Percentiles rank a stretch among this genome's conserved stretches.
Evolutionary conservation across 2,329 filamentous ascomycete genomes (phyloP).

Genomic region (Aureobasidium sp.): DNA sequence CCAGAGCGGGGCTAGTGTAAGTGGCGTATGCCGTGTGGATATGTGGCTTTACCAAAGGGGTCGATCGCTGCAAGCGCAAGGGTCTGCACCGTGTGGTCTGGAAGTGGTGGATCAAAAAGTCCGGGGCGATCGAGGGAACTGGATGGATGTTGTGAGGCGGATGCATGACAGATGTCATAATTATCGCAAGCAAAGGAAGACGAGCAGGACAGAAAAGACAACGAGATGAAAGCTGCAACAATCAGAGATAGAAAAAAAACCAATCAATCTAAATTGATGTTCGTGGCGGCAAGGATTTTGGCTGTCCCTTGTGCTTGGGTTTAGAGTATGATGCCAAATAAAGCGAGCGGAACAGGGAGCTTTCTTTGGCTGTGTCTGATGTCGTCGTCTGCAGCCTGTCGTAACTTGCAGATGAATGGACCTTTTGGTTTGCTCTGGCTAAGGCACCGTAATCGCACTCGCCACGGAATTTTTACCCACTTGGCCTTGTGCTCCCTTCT

Average conservation of each 20-base stretch:
- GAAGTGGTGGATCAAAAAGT: not conserved
- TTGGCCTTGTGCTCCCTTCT: constrained; percentile 1
- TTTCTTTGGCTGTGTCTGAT: not conserved
- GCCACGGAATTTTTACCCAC: not conserved
- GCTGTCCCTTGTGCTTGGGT: not conserved
- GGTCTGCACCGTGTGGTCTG: not conserved
- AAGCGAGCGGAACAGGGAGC: not conserved
- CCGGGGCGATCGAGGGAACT: not conserved
- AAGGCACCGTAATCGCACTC: not conserved
- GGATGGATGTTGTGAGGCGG: not conserved
- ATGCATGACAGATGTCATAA: not conserved
- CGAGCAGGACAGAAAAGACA: not conserved
- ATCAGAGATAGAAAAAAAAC: not conserved
- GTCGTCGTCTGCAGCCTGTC: not conserved
- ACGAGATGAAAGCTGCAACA: not conserved
- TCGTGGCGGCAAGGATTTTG: not conserved
- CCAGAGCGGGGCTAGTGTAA: not conserved
- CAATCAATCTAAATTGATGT: not conserved
- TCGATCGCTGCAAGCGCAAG: not conserved
- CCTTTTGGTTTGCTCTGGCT: not conserved
- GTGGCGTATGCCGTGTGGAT: not conserved
- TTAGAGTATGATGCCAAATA: not conserved
- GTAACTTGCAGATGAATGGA: not conserved
- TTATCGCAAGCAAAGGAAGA: not conserved
- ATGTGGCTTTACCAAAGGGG: not conserved